Conservation (phyloP, 176 grass and related monocot genomes). For the Musa troglodytarum region DNA sequence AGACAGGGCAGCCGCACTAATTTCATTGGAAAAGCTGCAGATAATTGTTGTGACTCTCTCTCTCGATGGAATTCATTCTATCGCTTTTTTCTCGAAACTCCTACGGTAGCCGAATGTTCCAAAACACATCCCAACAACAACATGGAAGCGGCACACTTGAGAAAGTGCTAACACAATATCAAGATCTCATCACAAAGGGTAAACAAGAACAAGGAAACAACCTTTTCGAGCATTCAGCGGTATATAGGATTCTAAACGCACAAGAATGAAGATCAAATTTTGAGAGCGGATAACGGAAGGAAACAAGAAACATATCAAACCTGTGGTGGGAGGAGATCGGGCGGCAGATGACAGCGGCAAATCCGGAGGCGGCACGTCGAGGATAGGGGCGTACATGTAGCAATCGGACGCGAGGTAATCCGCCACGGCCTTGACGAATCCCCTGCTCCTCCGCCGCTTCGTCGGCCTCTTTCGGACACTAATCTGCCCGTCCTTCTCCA, state of each 20-base stretch:
- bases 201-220: too few species aligned
- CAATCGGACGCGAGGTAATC: conserved; percentile 28
- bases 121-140: too few species aligned
- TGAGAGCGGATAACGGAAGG: neutral
- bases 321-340: neutral
- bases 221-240: too few species aligned
- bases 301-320: neutral
- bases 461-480: conserved; percentile 20
- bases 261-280: neutral
- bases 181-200: too few species aligned
- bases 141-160: too few species aligned
- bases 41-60: neutral
- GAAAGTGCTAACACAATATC: too few species aligned
- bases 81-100: too few species aligned
- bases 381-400: conserved; percentile 39
- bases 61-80: too few species aligned
- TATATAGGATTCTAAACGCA: neutral
- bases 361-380: neutral
- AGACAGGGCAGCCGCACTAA: neutral
- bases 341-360: neutral
- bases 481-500: conserved; percentile 3
- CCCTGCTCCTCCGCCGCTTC: conserved; percentile 15
- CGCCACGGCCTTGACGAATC: conserved; percentile 18
- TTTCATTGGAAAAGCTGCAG: neutral
- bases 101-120: too few species aligned